Evolutionary conservation across 176 grass and related monocot genomes (phyloP), one percentile per base, ranked within the genome.

Genomic region (Cenchrus fungigraminus): DNA sequence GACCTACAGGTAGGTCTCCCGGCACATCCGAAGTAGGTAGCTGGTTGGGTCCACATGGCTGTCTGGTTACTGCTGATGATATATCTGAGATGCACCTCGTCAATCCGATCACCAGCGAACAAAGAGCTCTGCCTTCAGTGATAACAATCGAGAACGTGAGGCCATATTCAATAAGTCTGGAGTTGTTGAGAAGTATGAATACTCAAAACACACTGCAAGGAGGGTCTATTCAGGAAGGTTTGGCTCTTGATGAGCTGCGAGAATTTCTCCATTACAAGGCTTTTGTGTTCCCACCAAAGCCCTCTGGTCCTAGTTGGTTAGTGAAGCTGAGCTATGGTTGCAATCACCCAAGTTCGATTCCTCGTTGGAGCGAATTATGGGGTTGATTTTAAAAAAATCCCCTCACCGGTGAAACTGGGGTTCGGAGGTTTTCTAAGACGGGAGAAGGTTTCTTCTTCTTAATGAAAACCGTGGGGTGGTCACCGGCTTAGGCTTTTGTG

Each of bases 111-210:
- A 75, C 72, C 2, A 0, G 50, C 5, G 72, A 75, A 53, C 72
- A 75, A 51, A 17, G 17, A 14, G 15, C 54, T 56, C 54, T 56
- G 15, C 54, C 54, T 56, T 56, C 72, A 34, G 22, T 75, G 13
- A 34, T 55, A 12, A 55, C 72, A 8, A 55, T 75, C 6, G 70
- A 73, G 70, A 20, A 51, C 3, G 70, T 73, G n/a, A 51, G 51
- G 20, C 46, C 70, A 73, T 73, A n/a, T 25, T 73, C 46, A n/a
- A 73, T 29, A 43, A 25, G 20, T 73, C n/a, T 25, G 70, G 70
- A 12, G 50, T 22, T 22, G 50, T 22, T 22, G 1, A 13, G 22
- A 73, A 51, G n/a, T 73, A 73, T 3, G 11, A 73, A 10, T 7
- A 51, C 13, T 50, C 70, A 29, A 13, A 51, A 20, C n/a, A 73